A percentile compares a stretch with the other conserved stretches of the same genome.
These are phyloP conservation scores for Ustilago cynodontis DNA, from an alignment of 1,284 basidiomycete species.

Conservation along the genomic window DNA sequence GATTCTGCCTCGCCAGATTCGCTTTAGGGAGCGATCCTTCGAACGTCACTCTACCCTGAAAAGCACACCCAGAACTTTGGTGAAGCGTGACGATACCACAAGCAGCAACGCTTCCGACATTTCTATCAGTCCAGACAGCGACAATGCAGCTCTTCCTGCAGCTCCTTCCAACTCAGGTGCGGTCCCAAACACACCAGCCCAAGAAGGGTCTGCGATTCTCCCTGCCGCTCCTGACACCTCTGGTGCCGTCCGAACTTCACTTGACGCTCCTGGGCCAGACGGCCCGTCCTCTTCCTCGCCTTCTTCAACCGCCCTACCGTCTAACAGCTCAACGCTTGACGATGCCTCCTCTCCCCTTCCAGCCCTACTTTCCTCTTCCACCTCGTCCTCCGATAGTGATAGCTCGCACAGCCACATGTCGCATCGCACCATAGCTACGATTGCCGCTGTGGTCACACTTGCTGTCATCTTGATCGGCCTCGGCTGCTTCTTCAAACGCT, in stretches of 20 bases:
- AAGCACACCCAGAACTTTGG: not conserved
- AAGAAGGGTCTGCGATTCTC: not conserved
- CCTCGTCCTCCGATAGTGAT: not conserved
- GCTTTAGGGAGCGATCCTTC: not conserved
- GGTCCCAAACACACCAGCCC: not conserved
- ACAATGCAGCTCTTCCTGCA: not conserved
- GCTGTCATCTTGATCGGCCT: slow-evolving; percentile 5
- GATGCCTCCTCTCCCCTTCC: slow-evolving; percentile 5
- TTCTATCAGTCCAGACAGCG: not conserved
- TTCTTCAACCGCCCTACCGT: not conserved
- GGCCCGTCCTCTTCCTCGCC: not conserved
- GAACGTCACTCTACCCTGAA: not conserved
- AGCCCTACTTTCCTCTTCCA: not conserved
- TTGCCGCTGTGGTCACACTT: slow-evolving; percentile 1
- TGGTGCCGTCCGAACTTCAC: not conserved
- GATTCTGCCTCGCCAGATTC: not conserved
- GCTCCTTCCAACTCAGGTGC: not conserved
- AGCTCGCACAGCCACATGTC: not conserved
- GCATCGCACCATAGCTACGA: not conserved
- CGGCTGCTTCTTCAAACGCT: slow-evolving; percentile 11
- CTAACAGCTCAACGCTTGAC: slow-evolving; percentile 16
- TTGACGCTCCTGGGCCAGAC: not conserved
- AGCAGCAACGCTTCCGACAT: not conserved
- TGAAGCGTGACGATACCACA: not conserved
- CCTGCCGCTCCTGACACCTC: not conserved